Evolutionary conservation across 805 yeast genomes (phyloP).

Genomic region (Wickerhamiella siamensis): DNA sequence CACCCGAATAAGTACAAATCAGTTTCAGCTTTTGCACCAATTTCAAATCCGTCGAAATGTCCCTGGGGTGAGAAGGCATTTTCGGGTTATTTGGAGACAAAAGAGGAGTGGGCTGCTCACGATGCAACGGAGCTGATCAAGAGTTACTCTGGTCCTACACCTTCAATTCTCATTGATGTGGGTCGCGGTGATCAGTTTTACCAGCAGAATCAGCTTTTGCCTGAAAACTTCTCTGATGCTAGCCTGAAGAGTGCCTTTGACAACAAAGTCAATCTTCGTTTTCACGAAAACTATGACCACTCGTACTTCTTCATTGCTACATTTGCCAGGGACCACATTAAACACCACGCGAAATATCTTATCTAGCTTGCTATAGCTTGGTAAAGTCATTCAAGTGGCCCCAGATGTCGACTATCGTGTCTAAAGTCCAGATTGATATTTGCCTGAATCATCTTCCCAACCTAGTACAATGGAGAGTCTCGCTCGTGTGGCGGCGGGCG

Average conservation of each 20-base stretch:
- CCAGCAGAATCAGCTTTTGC: conserved; percentile 47
- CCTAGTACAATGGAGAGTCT: neutral
- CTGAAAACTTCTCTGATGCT: conserved; percentile 55
- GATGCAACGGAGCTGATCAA: conserved; percentile 74
- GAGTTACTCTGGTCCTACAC: conserved; percentile 35
- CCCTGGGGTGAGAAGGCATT: conserved; percentile 89
- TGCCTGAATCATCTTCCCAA: neutral
- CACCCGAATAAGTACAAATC: conserved; percentile 63
- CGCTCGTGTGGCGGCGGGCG: neutral
- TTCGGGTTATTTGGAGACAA: conserved; percentile 48
- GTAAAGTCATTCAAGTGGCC: too few relatives aligned
- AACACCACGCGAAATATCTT: conserved; percentile 65
- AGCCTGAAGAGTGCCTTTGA: conserved; percentile 43
- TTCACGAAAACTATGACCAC: conserved; percentile 81
- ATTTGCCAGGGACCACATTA: conserved; percentile 71
- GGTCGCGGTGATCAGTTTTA: conserved; percentile 73
- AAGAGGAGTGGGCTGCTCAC: conserved; percentile 50
- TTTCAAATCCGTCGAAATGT: conserved; percentile 58
- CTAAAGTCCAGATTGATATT: too few relatives aligned
- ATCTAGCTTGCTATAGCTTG: too few relatives aligned
- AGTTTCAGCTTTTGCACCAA: conserved; percentile 84
- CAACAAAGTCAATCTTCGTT: conserved; percentile 42
- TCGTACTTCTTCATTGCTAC: conserved; percentile 73
- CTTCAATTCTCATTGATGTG: conserved; percentile 64
- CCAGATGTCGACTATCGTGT: too few relatives aligned